phyloP scores from a whole-genome alignment of 2,329 filamentous ascomycete species.

The Parascedosporium putredinis region DNA sequence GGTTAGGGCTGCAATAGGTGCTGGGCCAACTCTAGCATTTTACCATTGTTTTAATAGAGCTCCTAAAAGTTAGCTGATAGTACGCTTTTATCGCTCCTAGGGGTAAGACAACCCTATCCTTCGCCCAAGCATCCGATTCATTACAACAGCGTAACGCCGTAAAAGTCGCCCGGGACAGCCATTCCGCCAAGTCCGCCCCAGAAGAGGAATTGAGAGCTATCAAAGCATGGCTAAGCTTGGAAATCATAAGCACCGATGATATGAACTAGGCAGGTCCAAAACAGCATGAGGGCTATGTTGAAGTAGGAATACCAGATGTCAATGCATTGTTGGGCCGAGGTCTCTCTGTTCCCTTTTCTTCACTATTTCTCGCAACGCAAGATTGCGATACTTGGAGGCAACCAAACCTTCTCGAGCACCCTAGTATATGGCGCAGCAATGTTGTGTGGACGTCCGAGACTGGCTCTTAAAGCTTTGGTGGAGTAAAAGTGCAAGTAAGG shows the following conservation, averaged over 20 bases:
- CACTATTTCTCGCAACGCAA: conserved; percentile 56
- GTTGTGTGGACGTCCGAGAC: conserved; percentile 56
- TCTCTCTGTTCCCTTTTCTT: conserved; percentile 74
- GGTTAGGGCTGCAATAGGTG: too few species aligned
- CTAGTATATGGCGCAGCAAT: conserved; percentile 44
- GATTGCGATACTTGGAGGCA: conserved; percentile 59
- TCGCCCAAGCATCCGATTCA: too few species aligned
- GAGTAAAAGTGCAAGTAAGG: neutral
- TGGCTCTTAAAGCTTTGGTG: neutral
- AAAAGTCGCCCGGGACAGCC: too few species aligned
- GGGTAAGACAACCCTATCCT: too few species aligned
- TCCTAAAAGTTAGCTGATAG: too few species aligned
- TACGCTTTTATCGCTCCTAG: too few species aligned
- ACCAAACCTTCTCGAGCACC: conserved; percentile 41
- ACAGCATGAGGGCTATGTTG: conserved; percentile 47
- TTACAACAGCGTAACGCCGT: too few species aligned
- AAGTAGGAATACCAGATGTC: conserved; percentile 55
- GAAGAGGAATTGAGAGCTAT: too few species aligned
- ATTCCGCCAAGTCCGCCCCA: too few species aligned
- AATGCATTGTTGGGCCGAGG: conserved; percentile 63
- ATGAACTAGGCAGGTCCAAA: neutral
- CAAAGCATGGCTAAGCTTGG: too few species aligned
- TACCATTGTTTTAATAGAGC: too few species aligned
- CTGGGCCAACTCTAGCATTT: too few species aligned
- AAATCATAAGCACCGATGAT: neutral